Percentiles rank a stretch among this genome's conserved stretches.
These are phyloP conservation scores for Eucalyptus melliodora DNA, from an alignment of 345 rosid genomes.

Conservation along the genomic window DNA sequence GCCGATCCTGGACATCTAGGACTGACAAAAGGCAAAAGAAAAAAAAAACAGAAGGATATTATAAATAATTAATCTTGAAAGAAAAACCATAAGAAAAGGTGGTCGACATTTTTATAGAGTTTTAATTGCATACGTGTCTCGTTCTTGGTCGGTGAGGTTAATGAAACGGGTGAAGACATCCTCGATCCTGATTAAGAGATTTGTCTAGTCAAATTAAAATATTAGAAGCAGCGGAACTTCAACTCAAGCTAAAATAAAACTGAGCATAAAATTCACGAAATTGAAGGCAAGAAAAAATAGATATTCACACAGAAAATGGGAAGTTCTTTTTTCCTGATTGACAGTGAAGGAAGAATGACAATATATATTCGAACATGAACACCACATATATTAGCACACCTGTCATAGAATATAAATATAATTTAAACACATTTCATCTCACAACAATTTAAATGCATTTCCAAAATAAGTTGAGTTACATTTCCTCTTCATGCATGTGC, in stretches of 20 bases:
- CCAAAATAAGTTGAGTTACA: neutral
- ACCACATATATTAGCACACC: neutral
- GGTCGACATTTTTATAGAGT: neutral
- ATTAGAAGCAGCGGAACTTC: neutral
- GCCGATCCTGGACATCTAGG: neutral
- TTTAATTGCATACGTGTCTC: constrained; percentile 32
- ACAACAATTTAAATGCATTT: neutral
- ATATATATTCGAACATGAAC: neutral
- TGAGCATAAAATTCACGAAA: neutral
- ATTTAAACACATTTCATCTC: neutral
- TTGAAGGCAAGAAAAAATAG: neutral
- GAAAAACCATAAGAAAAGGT: neutral
- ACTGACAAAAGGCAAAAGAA: neutral
- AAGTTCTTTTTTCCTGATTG: neutral
- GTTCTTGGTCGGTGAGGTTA: constrained; percentile 53
- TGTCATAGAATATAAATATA: neutral
- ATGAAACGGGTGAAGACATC: constrained; percentile 59
- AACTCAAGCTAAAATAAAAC: neutral
- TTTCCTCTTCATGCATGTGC: neutral
- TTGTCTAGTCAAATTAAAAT: neutral
- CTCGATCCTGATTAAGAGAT: constrained; percentile 32
- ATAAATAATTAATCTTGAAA: no score
- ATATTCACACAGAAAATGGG: neutral
- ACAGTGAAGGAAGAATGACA: neutral
- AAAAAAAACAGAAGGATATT: no score